Evolutionary conservation across 2,329 filamentous ascomycete species (phyloP), one percentile per base, ranked within the genome.

Genomic region (Colletotrichum sp.): DNA sequence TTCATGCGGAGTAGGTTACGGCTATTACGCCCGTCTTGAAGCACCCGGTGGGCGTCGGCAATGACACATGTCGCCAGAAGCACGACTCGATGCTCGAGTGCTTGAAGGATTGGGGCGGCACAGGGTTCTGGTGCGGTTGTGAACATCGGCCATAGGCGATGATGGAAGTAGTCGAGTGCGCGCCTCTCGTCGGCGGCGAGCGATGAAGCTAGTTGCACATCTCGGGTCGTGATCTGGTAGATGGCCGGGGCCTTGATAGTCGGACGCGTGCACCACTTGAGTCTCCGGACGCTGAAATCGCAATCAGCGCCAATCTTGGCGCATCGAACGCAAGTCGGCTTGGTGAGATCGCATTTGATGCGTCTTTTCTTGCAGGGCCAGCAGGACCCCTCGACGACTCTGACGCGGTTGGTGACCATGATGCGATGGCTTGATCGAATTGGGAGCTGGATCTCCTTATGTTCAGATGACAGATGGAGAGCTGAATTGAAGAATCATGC

Each of bases 251-350:
- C 76, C 3, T 79, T 78, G n/a, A 82, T 82, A 5, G 82, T 79
- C 0, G 83, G 83, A 0, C 84, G 81, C 0, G 85, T 85, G 67
- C 84, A 86, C 86, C 86, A 88, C 73, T 84, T 82, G 52, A 88
- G 81, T 10, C 85, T 79, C 1, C 85, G 81, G 28, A 84, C 81
- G 76, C 84, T 86, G 76, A 85, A 86, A 75, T 77, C 77, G 66
- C 77, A 78, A 8, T 71, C 67, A 8, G 72, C 67, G 3, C 71
- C 67, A 18, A 68, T 66, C 52, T 78, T 78, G 48, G 75, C 77
- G 77, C 84, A 85, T 67, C 84, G 81, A 38, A 77, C 69, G 71
- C 84, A 85, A 6, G 74, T 75, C 5, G 84, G 84, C 32, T 79
- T 80, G 52, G 77, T 79, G 77, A 85, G 83, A 69, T 85, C 84